Evolutionary conservation across 768 basidiomycete genomes (phyloP).

Genomic region (Kwoniella sp.): DNA sequence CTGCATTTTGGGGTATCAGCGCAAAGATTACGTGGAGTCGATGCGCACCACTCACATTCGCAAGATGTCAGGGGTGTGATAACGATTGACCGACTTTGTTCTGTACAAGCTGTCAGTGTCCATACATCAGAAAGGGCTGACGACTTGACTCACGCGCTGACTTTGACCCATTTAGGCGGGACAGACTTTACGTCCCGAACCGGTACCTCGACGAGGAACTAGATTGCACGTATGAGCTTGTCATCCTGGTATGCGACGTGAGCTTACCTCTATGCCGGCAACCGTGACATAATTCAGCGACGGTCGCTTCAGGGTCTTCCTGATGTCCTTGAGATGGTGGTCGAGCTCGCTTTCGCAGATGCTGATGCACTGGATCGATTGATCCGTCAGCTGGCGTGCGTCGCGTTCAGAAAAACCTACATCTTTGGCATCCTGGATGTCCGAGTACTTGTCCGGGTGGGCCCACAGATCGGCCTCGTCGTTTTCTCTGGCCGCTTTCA

Average conservation of each 20-base stretch:
- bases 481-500: slow-evolving; percentile 68
- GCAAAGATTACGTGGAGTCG: background rate
- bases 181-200: slow-evolving; percentile 58
- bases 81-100: slow-evolving; percentile 72
- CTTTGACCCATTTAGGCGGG: slow-evolving; percentile 56
- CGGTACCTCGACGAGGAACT: slow-evolving; percentile 82
- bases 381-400: slow-evolving; percentile 1
- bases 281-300: slow-evolving; percentile 71
- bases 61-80: slow-evolving; percentile 67
- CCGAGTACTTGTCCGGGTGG: slow-evolving; percentile 62
- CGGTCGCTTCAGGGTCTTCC: slow-evolving; percentile 72
- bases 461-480: slow-evolving; percentile 73
- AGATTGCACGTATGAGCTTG: slow-evolving; percentile 7
- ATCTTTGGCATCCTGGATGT: slow-evolving; percentile 64
- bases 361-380: slow-evolving; percentile 67
- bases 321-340: slow-evolving; percentile 73
- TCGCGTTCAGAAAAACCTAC: slow-evolving; percentile 58
- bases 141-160: slow-evolving; percentile 59
- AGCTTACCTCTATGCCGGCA: slow-evolving; percentile 69
- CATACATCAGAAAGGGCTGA: background rate
- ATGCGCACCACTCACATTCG: slow-evolving; percentile 39
- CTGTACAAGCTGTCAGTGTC: slow-evolving; percentile 56
- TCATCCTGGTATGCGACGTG: background rate
- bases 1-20: slow-evolving; percentile 58
- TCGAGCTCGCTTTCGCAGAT: slow-evolving; percentile 71